Percentiles rank a stretch among this genome's conserved stretches.
Conservation (phyloP, 2,329 filamentous ascomycete species). For the Lecanosticta acicola region DNA sequence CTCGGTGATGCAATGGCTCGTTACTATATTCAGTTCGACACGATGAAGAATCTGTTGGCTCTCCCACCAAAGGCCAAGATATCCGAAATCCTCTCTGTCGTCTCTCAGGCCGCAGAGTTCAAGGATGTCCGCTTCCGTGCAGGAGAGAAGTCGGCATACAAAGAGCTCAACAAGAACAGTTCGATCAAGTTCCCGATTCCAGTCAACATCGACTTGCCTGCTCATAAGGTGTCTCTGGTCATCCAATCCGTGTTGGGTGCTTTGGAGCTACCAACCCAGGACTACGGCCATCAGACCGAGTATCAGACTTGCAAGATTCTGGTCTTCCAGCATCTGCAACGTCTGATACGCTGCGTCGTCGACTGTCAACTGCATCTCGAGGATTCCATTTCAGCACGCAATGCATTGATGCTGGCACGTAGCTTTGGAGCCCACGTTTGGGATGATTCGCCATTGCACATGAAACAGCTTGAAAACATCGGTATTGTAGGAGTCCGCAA, state of each 20-base stretch:
- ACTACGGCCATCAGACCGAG: slow-evolving; percentile 52
- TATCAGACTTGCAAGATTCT: slow-evolving; percentile 56
- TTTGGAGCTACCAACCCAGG: slow-evolving; percentile 56
- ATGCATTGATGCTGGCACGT: slow-evolving; percentile 70
- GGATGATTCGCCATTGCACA: slow-evolving; percentile 75
- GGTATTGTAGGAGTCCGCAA: slow-evolving; percentile 71
- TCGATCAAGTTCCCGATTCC: slow-evolving; percentile 67
- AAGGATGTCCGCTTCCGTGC: slow-evolving; percentile 64
- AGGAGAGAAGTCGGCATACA: slow-evolving; percentile 64
- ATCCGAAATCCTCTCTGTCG: slow-evolving; percentile 60
- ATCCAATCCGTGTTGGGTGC: slow-evolving; percentile 70
- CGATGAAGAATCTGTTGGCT: slow-evolving; percentile 65
- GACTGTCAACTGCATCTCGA: slow-evolving; percentile 60
- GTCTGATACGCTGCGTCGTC: slow-evolving; percentile 68
- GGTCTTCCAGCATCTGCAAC: slow-evolving; percentile 63
- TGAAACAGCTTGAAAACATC: slow-evolving; percentile 76
- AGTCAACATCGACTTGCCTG: slow-evolving; percentile 57
- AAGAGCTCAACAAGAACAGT: slow-evolving; percentile 63
- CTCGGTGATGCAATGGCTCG: slow-evolving; percentile 76
- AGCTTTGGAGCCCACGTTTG: slow-evolving; percentile 70
- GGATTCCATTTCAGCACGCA: slow-evolving; percentile 63
- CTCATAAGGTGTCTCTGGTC: slow-evolving; percentile 72
- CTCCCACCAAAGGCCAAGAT: slow-evolving; percentile 57
- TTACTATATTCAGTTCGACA: slow-evolving; percentile 74
- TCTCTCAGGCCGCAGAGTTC: slow-evolving; percentile 68